Percentiles rank a stretch among this genome's conserved stretches.
Conservation (phyloP, 2,329 filamentous ascomycete species). For the Ophiostoma ulmi region DNA sequence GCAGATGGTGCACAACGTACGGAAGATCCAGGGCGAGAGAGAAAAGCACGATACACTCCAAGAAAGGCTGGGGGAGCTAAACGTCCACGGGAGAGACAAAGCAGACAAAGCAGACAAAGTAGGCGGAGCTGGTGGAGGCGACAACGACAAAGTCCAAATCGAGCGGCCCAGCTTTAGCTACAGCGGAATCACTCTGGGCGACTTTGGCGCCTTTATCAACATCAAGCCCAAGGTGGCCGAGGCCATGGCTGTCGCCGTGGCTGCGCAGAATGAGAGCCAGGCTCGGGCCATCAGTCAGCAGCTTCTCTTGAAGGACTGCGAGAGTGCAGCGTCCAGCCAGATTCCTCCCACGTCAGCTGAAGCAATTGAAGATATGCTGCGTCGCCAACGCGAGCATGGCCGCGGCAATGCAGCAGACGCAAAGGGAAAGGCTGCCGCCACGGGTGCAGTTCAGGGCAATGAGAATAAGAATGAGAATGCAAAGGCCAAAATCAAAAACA, state of each 20-base stretch:
- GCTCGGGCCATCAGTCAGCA: constrained; percentile 11
- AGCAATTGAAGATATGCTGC: constrained; percentile 1
- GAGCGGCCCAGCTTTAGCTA: constrained; percentile 23
- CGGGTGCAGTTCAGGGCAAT: too few species aligned
- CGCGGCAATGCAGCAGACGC: background rate
- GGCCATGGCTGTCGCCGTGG: constrained; percentile 1
- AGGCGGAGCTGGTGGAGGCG: background rate
- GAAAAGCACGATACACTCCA: background rate
- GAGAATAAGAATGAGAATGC: too few species aligned
- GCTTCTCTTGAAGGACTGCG: background rate
- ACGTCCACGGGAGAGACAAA: background rate
- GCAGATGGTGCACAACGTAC: background rate
- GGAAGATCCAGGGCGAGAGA: background rate
- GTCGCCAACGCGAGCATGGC: background rate
- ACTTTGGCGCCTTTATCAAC: constrained; percentile 27
- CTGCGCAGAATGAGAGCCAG: background rate
- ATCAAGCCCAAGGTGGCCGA: constrained; percentile 24
- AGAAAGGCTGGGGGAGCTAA: background rate
- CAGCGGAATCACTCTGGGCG: constrained; percentile 21
- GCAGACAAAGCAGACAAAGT: background rate
- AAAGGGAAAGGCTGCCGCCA: too few species aligned
- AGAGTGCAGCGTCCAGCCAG: background rate
- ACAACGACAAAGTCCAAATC: background rate
- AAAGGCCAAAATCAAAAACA: background rate
- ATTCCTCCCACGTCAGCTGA: constrained; percentile 6